Percentiles rank a stretch among this genome's conserved stretches.
phyloP scores from a whole-genome alignment of 106 monocot species.

The Hemerocallis citrina region DNA sequence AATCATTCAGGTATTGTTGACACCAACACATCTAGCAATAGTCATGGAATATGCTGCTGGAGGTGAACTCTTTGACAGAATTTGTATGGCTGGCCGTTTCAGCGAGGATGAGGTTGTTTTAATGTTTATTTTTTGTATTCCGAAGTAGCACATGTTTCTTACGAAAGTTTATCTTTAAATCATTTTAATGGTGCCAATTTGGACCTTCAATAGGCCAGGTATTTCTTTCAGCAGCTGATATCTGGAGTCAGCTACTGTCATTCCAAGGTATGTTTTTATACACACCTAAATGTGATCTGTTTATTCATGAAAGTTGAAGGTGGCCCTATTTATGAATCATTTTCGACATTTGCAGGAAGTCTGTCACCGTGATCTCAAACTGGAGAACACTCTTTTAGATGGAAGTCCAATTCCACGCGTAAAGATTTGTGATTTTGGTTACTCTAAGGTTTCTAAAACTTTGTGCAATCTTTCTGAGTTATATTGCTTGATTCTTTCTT shows the following conservation, averaged over 20 bases:
- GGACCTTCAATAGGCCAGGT: constrained; percentile 50
- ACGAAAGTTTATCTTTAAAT: not conserved
- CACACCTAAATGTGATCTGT: not conserved
- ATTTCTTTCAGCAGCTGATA: constrained; percentile 20
- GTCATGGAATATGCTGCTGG: constrained; percentile 94
- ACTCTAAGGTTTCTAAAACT: constrained; percentile 55
- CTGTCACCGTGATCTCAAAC: constrained; percentile 80
- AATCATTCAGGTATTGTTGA: constrained; percentile 64
- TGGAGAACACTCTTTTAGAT: constrained; percentile 85
- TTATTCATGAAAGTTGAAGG: too few relatives aligned
- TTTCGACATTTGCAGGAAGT: constrained; percentile 40
- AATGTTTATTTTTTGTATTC: not conserved
- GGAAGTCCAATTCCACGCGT: constrained; percentile 80
- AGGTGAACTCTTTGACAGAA: constrained; percentile 86
- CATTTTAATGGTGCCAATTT: not conserved
- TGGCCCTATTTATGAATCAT: not conserved
- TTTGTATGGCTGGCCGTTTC: constrained; percentile 65
- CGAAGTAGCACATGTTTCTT: not conserved
- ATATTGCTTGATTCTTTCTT: too few relatives aligned
- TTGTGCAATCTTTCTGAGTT: too few relatives aligned
- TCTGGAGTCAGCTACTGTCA: constrained; percentile 41
- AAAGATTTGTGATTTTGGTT: constrained; percentile 89
- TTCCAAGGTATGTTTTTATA: constrained; percentile 36
- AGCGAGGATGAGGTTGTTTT: constrained; percentile 72
- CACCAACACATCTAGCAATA: constrained; percentile 78